phyloP scores from a whole-genome alignment of 208 protist genomes.

The Sergeia podlipaevii region DNA sequence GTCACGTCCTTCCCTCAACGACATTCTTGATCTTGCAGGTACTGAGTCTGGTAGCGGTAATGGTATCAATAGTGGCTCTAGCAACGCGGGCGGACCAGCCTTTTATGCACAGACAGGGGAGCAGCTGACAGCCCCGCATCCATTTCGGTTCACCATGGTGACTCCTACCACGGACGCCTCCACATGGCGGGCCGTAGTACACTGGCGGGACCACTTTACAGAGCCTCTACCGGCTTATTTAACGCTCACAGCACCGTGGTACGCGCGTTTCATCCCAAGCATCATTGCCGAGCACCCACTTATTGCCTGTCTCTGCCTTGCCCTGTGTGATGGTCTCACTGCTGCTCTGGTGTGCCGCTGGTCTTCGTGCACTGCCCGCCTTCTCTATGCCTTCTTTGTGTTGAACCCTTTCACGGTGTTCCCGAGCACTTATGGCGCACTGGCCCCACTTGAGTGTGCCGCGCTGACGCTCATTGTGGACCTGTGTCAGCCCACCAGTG shows the following conservation, averaged over 20 bases:
- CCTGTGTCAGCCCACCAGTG: slow-evolving; percentile 2
- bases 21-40: too few relatives aligned
- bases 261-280: slow-evolving; percentile 46
- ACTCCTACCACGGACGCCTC: slow-evolving; percentile 34
- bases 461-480: slow-evolving; percentile 37
- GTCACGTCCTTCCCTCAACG: too few relatives aligned
- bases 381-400: slow-evolving; percentile 63
- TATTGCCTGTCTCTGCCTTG: slow-evolving; percentile 41
- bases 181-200: slow-evolving; percentile 64
- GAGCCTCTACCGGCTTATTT: slow-evolving; percentile 33
- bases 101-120: too few relatives aligned
- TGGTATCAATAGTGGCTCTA: too few relatives aligned
- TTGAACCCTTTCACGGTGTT: slow-evolving; percentile 58
- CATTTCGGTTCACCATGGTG: slow-evolving; percentile 33
- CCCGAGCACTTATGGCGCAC: slow-evolving; percentile 40
- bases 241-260: slow-evolving; percentile 48
- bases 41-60: too few relatives aligned
- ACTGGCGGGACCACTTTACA: slow-evolving; percentile 25
- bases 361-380: slow-evolving; percentile 25
- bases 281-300: slow-evolving; percentile 18
- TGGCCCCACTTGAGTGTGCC: slow-evolving; percentile 52
- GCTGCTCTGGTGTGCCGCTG: slow-evolving; percentile 40
- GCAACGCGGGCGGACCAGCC: too few relatives aligned
- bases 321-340: slow-evolving; percentile 56
- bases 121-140: slow-evolving; percentile 8